phyloP scores from a whole-genome alignment of 2,329 filamentous ascomycete genomes.

The Cladosporium velox region DNA sequence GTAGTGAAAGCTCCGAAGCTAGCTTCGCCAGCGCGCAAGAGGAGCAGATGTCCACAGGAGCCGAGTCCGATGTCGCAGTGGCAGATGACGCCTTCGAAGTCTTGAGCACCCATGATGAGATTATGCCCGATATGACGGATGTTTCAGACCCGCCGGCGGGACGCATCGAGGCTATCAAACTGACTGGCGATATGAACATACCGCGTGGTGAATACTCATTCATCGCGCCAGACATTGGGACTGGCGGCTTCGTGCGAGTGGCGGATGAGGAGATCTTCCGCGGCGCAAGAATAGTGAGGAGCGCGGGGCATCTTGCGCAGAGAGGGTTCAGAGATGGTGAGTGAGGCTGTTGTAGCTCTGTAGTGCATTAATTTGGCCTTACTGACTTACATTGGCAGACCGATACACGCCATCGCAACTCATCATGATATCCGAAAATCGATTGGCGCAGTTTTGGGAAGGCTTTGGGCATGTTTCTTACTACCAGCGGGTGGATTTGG shows the following conservation, averaged over 20 bases:
- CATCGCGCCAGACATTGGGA: conserved; percentile 73
- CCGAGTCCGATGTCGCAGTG: background rate
- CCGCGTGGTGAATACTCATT: conserved; percentile 85
- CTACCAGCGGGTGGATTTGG: conserved; percentile 51
- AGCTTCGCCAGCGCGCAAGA: conserved; percentile 24
- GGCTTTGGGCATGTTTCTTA: conserved; percentile 50
- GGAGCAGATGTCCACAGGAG: background rate
- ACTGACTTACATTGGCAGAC: conserved; percentile 51
- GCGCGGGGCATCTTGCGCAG: conserved; percentile 75
- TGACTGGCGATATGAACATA: conserved; percentile 89
- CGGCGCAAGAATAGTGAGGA: conserved; percentile 73
- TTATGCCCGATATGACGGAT: conserved; percentile 1
- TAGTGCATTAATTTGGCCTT: background rate
- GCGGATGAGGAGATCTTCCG: conserved; percentile 68
- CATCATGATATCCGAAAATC: conserved; percentile 74
- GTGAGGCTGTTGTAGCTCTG: conserved; percentile 34
- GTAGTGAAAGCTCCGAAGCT: conserved; percentile 25
- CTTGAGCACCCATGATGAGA: background rate
- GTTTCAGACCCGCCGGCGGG: conserved; percentile 57
- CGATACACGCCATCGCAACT: conserved; percentile 74
- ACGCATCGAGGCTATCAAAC: conserved; percentile 78
- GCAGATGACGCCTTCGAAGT: background rate
- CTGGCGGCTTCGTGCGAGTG: conserved; percentile 62
- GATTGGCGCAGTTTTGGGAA: conserved; percentile 77
- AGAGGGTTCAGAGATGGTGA: conserved; percentile 71